Percentiles rank a stretch among this genome's conserved stretches.
These are phyloP conservation scores for Hypoxylon sp. DNA, from an alignment of 2,329 filamentous ascomycete genomes.

Conservation along the genomic window DNA sequence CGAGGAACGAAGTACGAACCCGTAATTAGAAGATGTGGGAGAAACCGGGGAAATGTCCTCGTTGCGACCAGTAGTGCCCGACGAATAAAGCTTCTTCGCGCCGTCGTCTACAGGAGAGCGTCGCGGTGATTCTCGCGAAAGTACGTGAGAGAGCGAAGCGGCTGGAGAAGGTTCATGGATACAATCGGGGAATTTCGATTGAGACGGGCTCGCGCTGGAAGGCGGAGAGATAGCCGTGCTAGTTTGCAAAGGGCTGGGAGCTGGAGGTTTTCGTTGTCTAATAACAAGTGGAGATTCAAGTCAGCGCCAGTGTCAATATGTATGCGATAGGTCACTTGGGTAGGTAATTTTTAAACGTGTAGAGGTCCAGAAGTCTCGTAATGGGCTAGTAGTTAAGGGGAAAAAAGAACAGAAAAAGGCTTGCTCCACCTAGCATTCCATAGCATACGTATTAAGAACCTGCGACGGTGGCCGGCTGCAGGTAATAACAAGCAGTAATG, in stretches of 20 bases:
- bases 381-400: background rate
- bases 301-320: constrained; percentile 50
- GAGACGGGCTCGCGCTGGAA: constrained; percentile 58
- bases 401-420: constrained; percentile 9
- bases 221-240: constrained; percentile 59
- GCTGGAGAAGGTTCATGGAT: constrained; percentile 44
- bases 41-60: constrained; percentile 45
- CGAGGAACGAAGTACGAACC: constrained; percentile 40
- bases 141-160: constrained; percentile 44
- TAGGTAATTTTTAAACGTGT: constrained; percentile 21
- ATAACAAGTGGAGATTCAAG: constrained; percentile 48
- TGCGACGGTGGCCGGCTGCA: background rate
- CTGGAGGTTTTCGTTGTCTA: constrained; percentile 63
- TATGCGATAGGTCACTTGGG: constrained; percentile 32
- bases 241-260: constrained; percentile 64
- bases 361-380: constrained; percentile 17
- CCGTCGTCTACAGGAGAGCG: constrained; percentile 25
- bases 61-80: constrained; percentile 26
- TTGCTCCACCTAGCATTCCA: constrained; percentile 40
- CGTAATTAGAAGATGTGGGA: constrained; percentile 34
- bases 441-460: constrained; percentile 21
- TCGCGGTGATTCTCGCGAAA: constrained; percentile 27
- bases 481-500: background rate
- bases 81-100: constrained; percentile 23
- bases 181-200: constrained; percentile 53